Evolutionary conservation across 768 basidiomycete genomes (phyloP).

Genomic region (Lepiota venenata): DNA sequence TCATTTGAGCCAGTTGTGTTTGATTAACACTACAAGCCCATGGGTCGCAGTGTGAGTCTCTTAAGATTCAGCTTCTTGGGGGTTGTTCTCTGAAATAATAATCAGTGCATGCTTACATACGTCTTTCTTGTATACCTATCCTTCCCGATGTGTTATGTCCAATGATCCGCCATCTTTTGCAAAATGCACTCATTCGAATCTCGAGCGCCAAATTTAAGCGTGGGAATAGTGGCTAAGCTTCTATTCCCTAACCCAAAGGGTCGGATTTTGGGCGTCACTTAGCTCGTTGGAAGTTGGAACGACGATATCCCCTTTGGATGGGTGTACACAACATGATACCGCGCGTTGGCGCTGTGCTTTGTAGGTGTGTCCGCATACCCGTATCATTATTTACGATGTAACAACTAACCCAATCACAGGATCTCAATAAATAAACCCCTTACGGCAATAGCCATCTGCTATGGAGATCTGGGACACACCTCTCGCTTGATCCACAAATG

Average conservation of each 20-base stretch:
- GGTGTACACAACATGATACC: background rate
- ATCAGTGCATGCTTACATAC: background rate
- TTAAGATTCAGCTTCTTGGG: background rate
- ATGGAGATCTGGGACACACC: slow-evolving; percentile 11
- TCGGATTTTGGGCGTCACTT: background rate
- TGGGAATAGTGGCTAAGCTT: background rate
- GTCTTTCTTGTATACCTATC: slow-evolving; percentile 4
- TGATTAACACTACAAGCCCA: background rate
- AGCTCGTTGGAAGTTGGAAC: background rate
- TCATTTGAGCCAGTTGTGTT: slow-evolving; percentile 3
- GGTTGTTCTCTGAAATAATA: background rate
- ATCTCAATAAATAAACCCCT: background rate
- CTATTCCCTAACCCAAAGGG: background rate
- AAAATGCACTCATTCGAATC: background rate
- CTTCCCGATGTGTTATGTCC: slow-evolving; percentile 1
- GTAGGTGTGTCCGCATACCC: background rate
- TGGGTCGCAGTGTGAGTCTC: background rate
- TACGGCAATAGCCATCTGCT: background rate
- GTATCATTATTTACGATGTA: background rate
- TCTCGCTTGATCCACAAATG: slow-evolving; percentile 6
- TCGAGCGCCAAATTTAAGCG: background rate
- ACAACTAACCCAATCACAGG: background rate
- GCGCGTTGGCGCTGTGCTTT: background rate
- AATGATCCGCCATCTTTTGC: background rate
- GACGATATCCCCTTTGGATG: background rate